Evolutionary conservation across 192 early-diverging fungal species (phyloP).

Genomic region (Chytriomyces sp.): DNA sequence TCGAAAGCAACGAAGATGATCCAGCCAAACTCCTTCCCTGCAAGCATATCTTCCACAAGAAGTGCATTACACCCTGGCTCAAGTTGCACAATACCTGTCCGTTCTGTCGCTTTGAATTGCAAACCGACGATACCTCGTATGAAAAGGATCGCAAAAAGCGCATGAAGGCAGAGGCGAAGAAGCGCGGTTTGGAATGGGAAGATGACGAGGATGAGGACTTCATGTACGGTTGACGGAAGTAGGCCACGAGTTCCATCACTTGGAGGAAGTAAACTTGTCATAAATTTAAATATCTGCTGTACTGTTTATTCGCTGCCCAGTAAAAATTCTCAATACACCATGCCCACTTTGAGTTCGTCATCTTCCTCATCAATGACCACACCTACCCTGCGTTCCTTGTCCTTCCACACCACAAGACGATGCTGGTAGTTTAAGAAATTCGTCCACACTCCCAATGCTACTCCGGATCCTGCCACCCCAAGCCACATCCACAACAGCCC

Average conservation of each 20-base stretch:
- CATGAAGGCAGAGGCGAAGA: conserved; percentile 24
- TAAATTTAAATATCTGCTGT: neutral
- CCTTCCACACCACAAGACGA: conserved; percentile 22
- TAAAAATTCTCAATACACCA: conserved; percentile 23
- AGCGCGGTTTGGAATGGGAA: conserved; percentile 18
- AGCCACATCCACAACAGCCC: conserved; percentile 13
- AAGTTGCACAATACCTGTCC: conserved; percentile 37
- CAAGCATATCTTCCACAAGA: conserved; percentile 35
- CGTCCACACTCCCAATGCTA: conserved; percentile 9
- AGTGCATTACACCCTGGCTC: conserved; percentile 34
- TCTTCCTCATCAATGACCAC: conserved; percentile 27
- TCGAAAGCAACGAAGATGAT: conserved; percentile 5
- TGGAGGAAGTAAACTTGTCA: neutral
- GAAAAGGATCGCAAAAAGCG: conserved; percentile 25
- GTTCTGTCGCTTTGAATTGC: conserved; percentile 30
- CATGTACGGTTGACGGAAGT: too few relatives aligned
- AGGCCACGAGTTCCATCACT: neutral
- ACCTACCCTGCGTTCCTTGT: neutral
- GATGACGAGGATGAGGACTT: conserved; percentile 28
- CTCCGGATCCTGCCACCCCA: conserved; percentile 5
- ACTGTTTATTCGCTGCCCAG: neutral
- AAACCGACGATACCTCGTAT: conserved; percentile 33
- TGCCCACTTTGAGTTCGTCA: conserved; percentile 26
- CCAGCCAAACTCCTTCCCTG: conserved; percentile 18
- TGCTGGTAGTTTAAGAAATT: conserved; percentile 32